These are phyloP conservation scores for Eremochloa ophiuroides DNA, from an alignment of 176 grass and related monocot genomes.

Conservation along the genomic window DNA sequence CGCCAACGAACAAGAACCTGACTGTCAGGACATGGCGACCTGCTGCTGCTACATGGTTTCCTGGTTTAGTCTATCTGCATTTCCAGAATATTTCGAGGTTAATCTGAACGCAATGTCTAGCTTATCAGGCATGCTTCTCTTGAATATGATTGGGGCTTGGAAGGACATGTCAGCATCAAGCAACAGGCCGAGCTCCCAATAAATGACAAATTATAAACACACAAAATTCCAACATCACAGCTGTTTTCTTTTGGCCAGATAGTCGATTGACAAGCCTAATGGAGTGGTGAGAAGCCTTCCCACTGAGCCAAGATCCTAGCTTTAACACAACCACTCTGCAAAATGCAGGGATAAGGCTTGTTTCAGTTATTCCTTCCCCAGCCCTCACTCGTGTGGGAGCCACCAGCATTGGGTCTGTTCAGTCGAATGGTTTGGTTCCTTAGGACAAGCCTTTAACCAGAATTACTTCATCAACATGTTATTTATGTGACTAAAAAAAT, in stretches of 20 bases:
- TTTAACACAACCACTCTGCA: too few species aligned
- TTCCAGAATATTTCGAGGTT: not conserved
- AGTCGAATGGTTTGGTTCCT: not conserved
- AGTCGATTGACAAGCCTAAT: too few species aligned
- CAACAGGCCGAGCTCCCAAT: not conserved
- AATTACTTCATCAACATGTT: not conserved
- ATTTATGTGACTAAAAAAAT: not conserved
- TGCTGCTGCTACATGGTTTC: not conserved
- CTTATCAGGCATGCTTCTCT: not conserved
- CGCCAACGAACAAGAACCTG: constrained; percentile 31
- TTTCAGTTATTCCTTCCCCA: too few species aligned
- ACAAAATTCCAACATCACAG: not conserved
- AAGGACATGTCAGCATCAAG: not conserved
- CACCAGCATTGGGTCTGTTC: too few species aligned
- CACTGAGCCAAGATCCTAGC: too few species aligned
- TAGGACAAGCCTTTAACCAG: not conserved
- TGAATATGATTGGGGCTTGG: not conserved
- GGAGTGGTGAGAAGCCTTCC: too few species aligned
- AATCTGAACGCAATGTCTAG: not conserved
- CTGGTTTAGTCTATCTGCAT: not conserved
- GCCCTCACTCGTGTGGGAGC: too few species aligned
- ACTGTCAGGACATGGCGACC: not conserved
- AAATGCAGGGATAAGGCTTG: too few species aligned
- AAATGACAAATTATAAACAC: not conserved
- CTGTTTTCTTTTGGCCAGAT: not conserved